Evolutionary conservation across 805 yeast genomes (phyloP).

Genomic region (Ogataea parapolymorpha): DNA sequence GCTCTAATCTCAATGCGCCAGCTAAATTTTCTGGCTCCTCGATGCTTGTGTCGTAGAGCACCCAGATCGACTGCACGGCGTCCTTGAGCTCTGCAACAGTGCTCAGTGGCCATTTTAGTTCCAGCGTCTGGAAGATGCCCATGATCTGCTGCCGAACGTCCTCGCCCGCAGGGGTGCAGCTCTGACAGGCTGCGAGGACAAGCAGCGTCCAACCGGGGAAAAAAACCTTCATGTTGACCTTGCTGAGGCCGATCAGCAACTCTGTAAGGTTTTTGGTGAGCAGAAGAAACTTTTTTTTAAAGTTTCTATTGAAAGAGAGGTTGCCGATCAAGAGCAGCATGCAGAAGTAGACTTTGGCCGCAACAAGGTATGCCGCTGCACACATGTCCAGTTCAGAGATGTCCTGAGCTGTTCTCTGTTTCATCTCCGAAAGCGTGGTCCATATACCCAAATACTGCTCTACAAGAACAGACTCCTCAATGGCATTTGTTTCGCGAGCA

Average conservation of each 20-base stretch:
- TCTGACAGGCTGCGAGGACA: conserved; percentile 21
- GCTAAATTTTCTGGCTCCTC: conserved; percentile 10
- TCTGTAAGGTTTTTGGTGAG: conserved; percentile 12
- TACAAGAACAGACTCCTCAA: conserved; percentile 3
- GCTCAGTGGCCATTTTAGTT: conserved; percentile 29
- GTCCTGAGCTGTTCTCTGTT: conserved; percentile 7
- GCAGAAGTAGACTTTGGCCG: conserved; percentile 20
- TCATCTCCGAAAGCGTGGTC: conserved; percentile 10
- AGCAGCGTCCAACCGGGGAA: conserved; percentile 35
- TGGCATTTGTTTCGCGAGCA: conserved; percentile 2
- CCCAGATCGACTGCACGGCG: conserved; percentile 32
- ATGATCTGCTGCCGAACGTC: conserved; percentile 17
- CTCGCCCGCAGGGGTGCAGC: conserved; percentile 10
- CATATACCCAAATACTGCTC: conserved; percentile 10
- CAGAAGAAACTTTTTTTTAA: conserved; percentile 3
- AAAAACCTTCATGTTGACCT: conserved; percentile 13
- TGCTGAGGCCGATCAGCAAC: conserved; percentile 13
- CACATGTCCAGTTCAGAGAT: conserved; percentile 18
- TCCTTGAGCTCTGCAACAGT: conserved; percentile 20
- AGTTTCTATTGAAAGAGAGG: conserved; percentile 10
- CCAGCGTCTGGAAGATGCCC: conserved; percentile 19
- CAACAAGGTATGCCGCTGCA: conserved; percentile 21
- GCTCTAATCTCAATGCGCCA: neutral
- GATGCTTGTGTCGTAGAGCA: conserved; percentile 22
- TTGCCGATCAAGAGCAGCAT: conserved; percentile 13